Base-by-base conservation (phyloP, 345 rosid species). In the Dovyalis caffra region DNA sequence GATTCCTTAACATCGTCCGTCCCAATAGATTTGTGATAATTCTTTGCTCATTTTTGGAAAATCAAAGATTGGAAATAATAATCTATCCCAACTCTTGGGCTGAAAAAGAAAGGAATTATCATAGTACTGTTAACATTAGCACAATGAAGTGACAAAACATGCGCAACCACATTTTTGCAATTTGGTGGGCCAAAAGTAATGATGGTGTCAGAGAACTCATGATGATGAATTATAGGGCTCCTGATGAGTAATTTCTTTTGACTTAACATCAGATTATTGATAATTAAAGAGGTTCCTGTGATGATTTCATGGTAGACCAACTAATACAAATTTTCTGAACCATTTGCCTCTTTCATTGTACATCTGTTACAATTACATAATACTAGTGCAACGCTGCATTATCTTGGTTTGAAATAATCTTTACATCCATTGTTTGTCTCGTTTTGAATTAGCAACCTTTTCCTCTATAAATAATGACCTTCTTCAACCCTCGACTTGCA, bases 171-270 rank as follows among this genome's bases (percentile, higher is more conserved):
- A 77, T 20, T 77, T 68, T 63, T 8, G 43, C 37, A 43, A 56
- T 38, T 34, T 72, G 76, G 80, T 75, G 80, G 86, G 76, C 72
- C 86, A 81, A 58, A 80, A 40, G 10, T 38, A 70, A 82, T 80
- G 64, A 81, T 80, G 35, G 26, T 79, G 83, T 73, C 76, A 16
- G 71, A 57, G 64, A 79, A 43, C 60, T 75, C 82, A 81, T 85
- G 68, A 85, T 83, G 79, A 65, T 53, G 40, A n/a, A 18, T 61
- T 6, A 33, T 76, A 35, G 71, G 20, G 70, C 80, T 76, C 56
- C 57, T 25, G 2, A 32, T 6, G 34, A 10, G 74, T 57, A 83
- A 71, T 69, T 72, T 67, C 68, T 53, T 35, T 72, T 76, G 75
- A 76, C 76, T 78, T 56, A 2, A 23, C 38, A 51, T 71, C 20